Base-by-base conservation (phyloP, 805 yeast genomes). In the Sugiyamaella marilandica region DNA sequence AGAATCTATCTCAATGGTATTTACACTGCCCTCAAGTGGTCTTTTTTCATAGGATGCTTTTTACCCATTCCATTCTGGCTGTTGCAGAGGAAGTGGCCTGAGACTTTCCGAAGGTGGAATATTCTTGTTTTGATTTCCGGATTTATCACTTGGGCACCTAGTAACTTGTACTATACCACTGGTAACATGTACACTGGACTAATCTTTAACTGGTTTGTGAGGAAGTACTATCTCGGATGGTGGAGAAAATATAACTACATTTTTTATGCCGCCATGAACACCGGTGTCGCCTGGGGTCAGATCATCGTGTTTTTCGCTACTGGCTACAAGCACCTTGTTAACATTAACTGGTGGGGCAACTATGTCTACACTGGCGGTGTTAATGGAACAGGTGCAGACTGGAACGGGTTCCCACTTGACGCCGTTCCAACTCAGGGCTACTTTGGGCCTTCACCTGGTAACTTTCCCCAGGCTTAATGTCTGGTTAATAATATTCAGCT, bases 201-300 rank as follows among this genome's bases (percentile, higher is more conserved):
- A 55, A 51, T 67, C 35, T 78, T 78, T 70, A 76, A 75, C 74
- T 73, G 70, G 56, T 63, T 65, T 49, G 62, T 76, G 53, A 72
- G 74, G 49, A 65, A 67, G 49, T 62, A 69, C 50, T 77, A 74
- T 55, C 62, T 72, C 5, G 60, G 66, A 31, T 77, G 81, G 81
- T 77, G 81, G 81, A 75, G 73, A 47, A 76, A 75, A 62, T 77
- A 77, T 62, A 76, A 76, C 57, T 77, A 77, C 57, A 70, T 77
- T 11, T 63, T 77, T 44, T 74, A 76, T 33, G 72, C 77, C 53
- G 79, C 77, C 1, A 62, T 77, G 8, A 72, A 75, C 2, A 76
- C 79, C 2, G 81, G 81, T 1, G 74, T 74, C 11, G 80, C 79
- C 1, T 73, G 74, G 55, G 71, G 76, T 52, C 77, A 78, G 0